These are phyloP conservation scores for Schwanniomyces polymorphus DNA, from an alignment of 805 yeast genomes.

Conservation along the genomic window DNA sequence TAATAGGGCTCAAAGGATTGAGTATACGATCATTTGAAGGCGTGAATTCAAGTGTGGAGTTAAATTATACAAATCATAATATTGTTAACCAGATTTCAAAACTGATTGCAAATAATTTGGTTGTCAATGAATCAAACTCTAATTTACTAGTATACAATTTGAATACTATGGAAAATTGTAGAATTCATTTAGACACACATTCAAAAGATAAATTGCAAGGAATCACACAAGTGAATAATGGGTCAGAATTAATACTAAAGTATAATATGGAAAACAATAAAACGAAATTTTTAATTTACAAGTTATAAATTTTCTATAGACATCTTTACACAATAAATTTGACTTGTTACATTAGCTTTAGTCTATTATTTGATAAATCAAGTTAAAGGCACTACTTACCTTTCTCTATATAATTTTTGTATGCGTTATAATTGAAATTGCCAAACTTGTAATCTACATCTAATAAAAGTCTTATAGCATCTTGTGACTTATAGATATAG, in stretches of 20 bases:
- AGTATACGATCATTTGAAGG: background rate
- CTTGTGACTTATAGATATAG: conserved; percentile 58
- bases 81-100: conserved; percentile 6
- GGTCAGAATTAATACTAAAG: background rate
- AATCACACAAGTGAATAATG: background rate
- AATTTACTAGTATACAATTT: conserved; percentile 3
- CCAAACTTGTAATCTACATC: conserved; percentile 65
- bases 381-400: conserved; percentile 3
- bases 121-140: conserved; percentile 8
- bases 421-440: conserved; percentile 51
- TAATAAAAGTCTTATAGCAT: conserved; percentile 58
- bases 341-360: background rate
- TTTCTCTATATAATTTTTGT: conserved; percentile 34
- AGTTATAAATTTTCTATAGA: background rate
- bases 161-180: background rate
- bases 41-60: background rate
- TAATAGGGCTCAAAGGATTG: conserved; percentile 4
- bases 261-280: background rate
- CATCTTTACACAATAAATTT: background rate
- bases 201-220: background rate
- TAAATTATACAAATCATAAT: conserved; percentile 7
- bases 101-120: conserved; percentile 1
- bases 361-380: background rate
- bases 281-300: conserved; percentile 4
- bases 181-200: background rate